phyloP scores from a whole-genome alignment of 2,329 filamentous ascomycete genomes.

The Balansia obtecta region DNA sequence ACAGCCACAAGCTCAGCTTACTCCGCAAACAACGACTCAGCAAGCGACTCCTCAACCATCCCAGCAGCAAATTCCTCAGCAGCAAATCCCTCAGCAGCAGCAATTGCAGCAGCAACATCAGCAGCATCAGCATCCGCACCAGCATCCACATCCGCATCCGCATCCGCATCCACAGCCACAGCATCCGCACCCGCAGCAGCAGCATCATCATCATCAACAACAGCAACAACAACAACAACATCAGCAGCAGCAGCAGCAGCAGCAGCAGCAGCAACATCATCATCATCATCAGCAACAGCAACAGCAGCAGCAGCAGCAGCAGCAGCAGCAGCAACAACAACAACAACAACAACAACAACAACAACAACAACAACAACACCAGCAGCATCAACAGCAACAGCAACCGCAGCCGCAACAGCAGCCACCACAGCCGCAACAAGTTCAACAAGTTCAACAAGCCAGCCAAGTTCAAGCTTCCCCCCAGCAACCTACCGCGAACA shows the following conservation, averaged over 20 bases:
- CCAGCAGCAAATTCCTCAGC: slow-evolving; percentile 15
- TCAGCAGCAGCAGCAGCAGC: background rate
- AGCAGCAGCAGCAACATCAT: slow-evolving; percentile 14
- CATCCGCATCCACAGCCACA: slow-evolving; percentile 13
- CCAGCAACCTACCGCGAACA: slow-evolving; percentile 22
- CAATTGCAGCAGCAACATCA: slow-evolving; percentile 16
- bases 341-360: too few relatives aligned
- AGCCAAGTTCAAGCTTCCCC: slow-evolving; percentile 19
- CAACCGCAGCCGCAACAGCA: background rate
- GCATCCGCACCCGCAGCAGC: slow-evolving; percentile 15
- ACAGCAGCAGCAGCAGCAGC: slow-evolving; percentile 14
- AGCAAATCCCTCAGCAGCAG: slow-evolving; percentile 17
- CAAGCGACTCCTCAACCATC: slow-evolving; percentile 12
- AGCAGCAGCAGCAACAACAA: slow-evolving; percentile 11
- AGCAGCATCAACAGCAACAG: slow-evolving; percentile 14
- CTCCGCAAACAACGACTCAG: slow-evolving; percentile 8
- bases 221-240: slow-evolving; percentile 12
- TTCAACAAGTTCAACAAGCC: slow-evolving; percentile 20
- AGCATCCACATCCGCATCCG: slow-evolving; percentile 8
- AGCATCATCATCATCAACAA: slow-evolving; percentile 14
- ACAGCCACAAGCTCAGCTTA: slow-evolving; percentile 12
- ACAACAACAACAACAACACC: slow-evolving; percentile 10
- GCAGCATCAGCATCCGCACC: slow-evolving; percentile 16
- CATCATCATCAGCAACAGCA: slow-evolving; percentile 7
- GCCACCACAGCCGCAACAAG: slow-evolving; percentile 14